These are phyloP conservation scores for Hypoxylon sp. DNA, from an alignment of 2,329 filamentous ascomycete species.

Conservation along the genomic window DNA sequence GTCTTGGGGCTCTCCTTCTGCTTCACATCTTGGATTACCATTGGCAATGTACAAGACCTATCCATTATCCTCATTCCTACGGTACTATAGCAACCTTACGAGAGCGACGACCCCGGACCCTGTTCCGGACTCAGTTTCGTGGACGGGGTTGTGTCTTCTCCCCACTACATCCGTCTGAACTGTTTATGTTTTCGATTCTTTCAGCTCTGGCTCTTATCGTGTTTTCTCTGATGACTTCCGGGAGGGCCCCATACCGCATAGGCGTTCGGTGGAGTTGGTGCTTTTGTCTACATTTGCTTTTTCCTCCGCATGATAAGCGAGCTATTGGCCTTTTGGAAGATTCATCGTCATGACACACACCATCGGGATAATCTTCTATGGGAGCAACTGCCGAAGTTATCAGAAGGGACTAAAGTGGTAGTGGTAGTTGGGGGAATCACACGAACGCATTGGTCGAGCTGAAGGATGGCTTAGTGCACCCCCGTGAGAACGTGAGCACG, in stretches of 20 bases:
- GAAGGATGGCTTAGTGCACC: slow-evolving; percentile 24
- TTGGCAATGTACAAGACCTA: slow-evolving; percentile 22
- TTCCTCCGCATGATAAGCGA: slow-evolving; percentile 39
- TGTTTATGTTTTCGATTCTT: slow-evolving; percentile 25
- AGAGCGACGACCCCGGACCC: slow-evolving; percentile 8
- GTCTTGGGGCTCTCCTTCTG: slow-evolving; percentile 25
- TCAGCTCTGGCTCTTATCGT: slow-evolving; percentile 32
- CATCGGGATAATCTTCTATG: slow-evolving; percentile 16
- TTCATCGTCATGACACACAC: slow-evolving; percentile 15
- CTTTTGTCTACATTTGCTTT: slow-evolving; percentile 23
- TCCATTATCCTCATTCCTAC: slow-evolving; percentile 26
- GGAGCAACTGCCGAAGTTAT: slow-evolving; percentile 17
- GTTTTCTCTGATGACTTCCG: slow-evolving; percentile 33
- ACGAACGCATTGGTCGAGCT: slow-evolving; percentile 18
- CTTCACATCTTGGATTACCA: slow-evolving; percentile 31
- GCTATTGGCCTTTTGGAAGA: slow-evolving; percentile 24
- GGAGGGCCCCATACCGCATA: slow-evolving; percentile 43
- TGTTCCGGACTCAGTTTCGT: slow-evolving; percentile 15
- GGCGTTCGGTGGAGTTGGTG: slow-evolving; percentile 46
- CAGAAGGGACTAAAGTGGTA: slow-evolving; percentile 15
- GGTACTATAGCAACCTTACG: slow-evolving; percentile 28
- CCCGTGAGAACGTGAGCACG: not conserved
- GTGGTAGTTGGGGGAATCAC: slow-evolving; percentile 27
- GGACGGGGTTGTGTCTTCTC: slow-evolving; percentile 11
- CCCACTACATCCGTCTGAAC: slow-evolving; percentile 19